Evolutionary conservation across 176 grass and related monocot genomes (phyloP).

Genomic region (Avena sativa): DNA sequence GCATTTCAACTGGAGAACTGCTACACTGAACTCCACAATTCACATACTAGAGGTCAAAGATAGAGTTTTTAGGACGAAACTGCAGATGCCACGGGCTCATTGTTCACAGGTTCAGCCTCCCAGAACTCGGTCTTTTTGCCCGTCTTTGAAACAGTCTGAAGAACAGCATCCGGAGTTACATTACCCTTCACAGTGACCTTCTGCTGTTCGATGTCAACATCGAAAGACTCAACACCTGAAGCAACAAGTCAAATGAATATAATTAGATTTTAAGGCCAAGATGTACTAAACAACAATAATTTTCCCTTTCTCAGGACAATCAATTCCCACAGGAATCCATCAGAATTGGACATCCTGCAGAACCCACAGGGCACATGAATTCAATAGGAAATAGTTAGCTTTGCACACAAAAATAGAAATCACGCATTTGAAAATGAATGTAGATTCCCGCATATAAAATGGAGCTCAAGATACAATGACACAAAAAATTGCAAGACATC

Average conservation of each 20-base stretch:
- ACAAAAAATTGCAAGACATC: background rate
- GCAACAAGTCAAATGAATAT: slow-evolving; percentile 1
- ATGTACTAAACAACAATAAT: background rate
- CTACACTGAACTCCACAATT: slow-evolving; percentile 10
- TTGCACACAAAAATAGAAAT: background rate
- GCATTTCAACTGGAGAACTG: background rate
- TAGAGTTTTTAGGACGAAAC: slow-evolving; percentile 23
- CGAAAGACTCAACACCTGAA: slow-evolving; percentile 83
- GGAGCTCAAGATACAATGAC: background rate
- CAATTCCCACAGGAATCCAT: slow-evolving; percentile 5
- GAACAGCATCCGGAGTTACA: slow-evolving; percentile 79
- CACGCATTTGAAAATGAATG: background rate
- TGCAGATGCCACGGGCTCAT: slow-evolving; percentile 16
- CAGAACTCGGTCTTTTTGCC: slow-evolving; percentile 93
- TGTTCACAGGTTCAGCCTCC: slow-evolving; percentile 58
- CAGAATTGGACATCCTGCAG: background rate
- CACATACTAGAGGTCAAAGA: background rate
- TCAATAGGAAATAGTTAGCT: background rate
- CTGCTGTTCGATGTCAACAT: slow-evolving; percentile 81
- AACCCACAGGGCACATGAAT: background rate
- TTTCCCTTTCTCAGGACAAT: background rate
- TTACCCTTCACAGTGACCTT: slow-evolving; percentile 97
- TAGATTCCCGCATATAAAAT: background rate
- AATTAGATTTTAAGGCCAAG: background rate
- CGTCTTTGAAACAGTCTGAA: slow-evolving; percentile 90